These are phyloP conservation scores for Colletotrichum tanaceti DNA, from an alignment of 2,329 filamentous ascomycete genomes.

Conservation along the genomic window DNA sequence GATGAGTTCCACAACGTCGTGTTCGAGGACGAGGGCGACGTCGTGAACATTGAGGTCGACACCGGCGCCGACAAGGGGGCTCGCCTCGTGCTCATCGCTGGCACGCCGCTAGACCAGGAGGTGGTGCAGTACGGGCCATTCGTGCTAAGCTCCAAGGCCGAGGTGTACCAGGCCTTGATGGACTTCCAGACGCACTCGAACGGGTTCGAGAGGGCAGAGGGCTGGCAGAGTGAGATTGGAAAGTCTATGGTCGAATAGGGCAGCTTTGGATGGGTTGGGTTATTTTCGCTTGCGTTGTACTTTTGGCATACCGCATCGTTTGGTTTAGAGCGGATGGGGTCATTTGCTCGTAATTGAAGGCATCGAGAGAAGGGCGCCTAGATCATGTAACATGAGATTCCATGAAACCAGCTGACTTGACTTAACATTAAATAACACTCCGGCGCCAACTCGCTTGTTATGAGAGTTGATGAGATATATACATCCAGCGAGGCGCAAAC, in stretches of 20 bases:
- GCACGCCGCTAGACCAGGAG: slow-evolving; percentile 81
- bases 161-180: slow-evolving; percentile 79
- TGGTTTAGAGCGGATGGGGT: slow-evolving; percentile 2
- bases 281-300: neutral
- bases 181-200: slow-evolving; percentile 80
- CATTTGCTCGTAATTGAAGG: neutral
- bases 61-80: slow-evolving; percentile 69
- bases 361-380: neutral
- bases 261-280: neutral
- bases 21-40: slow-evolving; percentile 83
- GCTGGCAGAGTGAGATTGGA: slow-evolving; percentile 89
- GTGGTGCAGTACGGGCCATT: slow-evolving; percentile 89
- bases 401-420: neutral
- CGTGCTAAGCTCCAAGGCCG: slow-evolving; percentile 77
- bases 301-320: slow-evolving; percentile 2
- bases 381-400: neutral
- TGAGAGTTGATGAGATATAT: neutral
- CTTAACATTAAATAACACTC: neutral
- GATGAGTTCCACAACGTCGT: slow-evolving; percentile 88
- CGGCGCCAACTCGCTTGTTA: too few relatives aligned
- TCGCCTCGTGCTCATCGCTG: slow-evolving; percentile 78
- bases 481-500: neutral
- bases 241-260: slow-evolving; percentile 71
- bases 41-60: slow-evolving; percentile 76
- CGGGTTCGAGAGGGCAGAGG: slow-evolving; percentile 82